Evolutionary conservation across 2,329 filamentous ascomycete species (phyloP), one percentile per base, ranked within the genome.

Genomic region (Botrytis squamosa): DNA sequence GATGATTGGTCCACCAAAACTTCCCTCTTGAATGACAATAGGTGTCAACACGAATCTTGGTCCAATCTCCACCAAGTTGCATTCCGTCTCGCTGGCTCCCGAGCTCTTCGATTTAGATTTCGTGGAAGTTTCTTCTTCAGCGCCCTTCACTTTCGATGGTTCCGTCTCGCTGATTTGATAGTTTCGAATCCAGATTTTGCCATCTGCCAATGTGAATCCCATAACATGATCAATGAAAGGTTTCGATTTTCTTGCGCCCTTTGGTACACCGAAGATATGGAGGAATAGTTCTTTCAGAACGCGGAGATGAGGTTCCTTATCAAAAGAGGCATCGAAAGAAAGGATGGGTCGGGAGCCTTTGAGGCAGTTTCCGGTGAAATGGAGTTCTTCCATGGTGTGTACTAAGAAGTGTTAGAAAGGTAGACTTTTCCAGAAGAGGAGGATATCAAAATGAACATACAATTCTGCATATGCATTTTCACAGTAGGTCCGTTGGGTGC

Each of bases 151-250:
- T 78, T 87, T 85, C 59, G 87, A 85, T n/a, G 86, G 84, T 80
- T 96, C 93, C 0, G 92, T 91, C 83, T 98, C 95, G 78, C 89
- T 91, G 82, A 98, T 92, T 84, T 99, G 94, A 84, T 98, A 99
- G 80, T 95, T 94, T 71, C 96, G 90, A 74, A 98, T 90, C 95
- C 95, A 99, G 80, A 99, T 93, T 85, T 97, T 97, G 80, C 93
- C 94, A 80, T 97, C 95, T 5, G 93, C 93, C 46, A 97, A 86
- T 74, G 92, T 97, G 82, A 99, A 97, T 74, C 91, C 91, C 88
- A 98, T 95, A 76, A 99, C 93, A 79, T 96, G 95, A 82, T 99
- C 96, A 76, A 98, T 88, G 80, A 99, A 99, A 5, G 96, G 96
- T 85, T 99, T 99, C 75, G 93, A 92, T 80, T 97, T 97, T 79